Evolutionary conservation across 2,329 filamentous ascomycete genomes (phyloP).

Genomic region (Penicillium sp.): DNA sequence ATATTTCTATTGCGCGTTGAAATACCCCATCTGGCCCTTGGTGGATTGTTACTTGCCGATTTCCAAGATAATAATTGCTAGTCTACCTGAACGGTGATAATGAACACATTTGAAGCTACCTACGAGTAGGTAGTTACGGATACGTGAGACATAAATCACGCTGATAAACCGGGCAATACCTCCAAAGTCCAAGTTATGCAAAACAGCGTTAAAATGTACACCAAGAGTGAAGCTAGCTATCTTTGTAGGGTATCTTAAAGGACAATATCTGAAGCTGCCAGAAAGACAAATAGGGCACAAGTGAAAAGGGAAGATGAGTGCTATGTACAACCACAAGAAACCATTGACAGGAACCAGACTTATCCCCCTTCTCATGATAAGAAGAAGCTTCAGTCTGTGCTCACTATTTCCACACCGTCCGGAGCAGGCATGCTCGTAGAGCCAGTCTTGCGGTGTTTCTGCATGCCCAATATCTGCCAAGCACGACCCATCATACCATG

Average conservation of each 20-base stretch:
- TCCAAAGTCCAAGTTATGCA: no score
- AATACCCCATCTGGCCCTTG: slow-evolving; percentile 1
- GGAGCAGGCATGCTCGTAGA: slow-evolving; percentile 12
- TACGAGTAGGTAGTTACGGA: no score
- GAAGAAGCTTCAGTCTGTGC: slow-evolving; percentile 11
- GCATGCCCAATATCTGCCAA: slow-evolving; percentile 42
- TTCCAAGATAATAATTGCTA: neutral
- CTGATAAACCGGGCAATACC: neutral
- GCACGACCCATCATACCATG: slow-evolving; percentile 43
- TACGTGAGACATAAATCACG: neutral
- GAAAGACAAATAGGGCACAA: slow-evolving; percentile 13
- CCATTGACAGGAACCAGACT: neutral
- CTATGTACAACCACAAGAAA: slow-evolving; percentile 3
- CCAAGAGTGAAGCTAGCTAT: slow-evolving; percentile 1
- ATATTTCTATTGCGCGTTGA: neutral
- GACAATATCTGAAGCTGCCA: slow-evolving; percentile 10
- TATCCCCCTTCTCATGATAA: neutral
- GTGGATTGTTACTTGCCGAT: slow-evolving; percentile 2
- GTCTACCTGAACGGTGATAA: neutral
- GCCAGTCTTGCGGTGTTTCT: slow-evolving; percentile 30
- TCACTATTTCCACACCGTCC: slow-evolving; percentile 22
- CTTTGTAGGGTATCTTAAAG: slow-evolving; percentile 10
- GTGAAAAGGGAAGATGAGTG: slow-evolving; percentile 6
- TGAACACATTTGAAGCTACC: neutral
- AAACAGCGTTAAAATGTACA: slow-evolving; percentile 1